Evolutionary conservation across 805 yeast species (phyloP).

Genomic region (Zygosaccharomyces pseudorouxii): DNA sequence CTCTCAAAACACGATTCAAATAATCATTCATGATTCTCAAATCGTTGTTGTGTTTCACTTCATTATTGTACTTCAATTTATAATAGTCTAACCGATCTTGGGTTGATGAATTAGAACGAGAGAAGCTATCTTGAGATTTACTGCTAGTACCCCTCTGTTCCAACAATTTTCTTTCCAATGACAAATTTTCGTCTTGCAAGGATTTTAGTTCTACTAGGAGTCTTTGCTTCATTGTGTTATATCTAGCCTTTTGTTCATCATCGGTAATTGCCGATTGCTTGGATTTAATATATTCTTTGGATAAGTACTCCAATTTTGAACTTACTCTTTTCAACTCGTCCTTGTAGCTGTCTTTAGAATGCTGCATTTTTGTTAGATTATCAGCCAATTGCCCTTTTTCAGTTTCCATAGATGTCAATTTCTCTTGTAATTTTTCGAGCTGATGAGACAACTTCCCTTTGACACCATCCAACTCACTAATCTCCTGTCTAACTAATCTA

Average conservation of each 20-base stretch:
- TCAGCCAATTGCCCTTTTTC: conserved; percentile 15
- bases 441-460: conserved; percentile 14
- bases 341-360: conserved; percentile 28
- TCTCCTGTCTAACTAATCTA: conserved; percentile 13
- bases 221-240: conserved; percentile 22
- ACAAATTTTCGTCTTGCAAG: conserved; percentile 29
- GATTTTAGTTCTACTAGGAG: conserved; percentile 21
- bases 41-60: conserved; percentile 32
- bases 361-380: conserved; percentile 26
- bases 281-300: conserved; percentile 23
- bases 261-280: conserved; percentile 3
- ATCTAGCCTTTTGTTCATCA: conserved; percentile 15
- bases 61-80: conserved; percentile 30
- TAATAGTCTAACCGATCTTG: conserved; percentile 30
- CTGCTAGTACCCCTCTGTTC: conserved; percentile 12
- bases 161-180: conserved; percentile 17
- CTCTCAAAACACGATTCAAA: conserved; percentile 29
- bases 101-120: conserved; percentile 12
- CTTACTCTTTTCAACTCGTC: conserved; percentile 32
- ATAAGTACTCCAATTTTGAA: conserved; percentile 28
- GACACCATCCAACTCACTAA: conserved; percentile 12
- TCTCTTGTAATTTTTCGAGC: conserved; percentile 13
- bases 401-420: conserved; percentile 9
- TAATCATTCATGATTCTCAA: conserved; percentile 32
- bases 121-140: conserved; percentile 3